These are phyloP conservation scores for Yamadazyma oceani DNA, from an alignment of 1,139 yeast genomes.

Conservation along the genomic window DNA sequence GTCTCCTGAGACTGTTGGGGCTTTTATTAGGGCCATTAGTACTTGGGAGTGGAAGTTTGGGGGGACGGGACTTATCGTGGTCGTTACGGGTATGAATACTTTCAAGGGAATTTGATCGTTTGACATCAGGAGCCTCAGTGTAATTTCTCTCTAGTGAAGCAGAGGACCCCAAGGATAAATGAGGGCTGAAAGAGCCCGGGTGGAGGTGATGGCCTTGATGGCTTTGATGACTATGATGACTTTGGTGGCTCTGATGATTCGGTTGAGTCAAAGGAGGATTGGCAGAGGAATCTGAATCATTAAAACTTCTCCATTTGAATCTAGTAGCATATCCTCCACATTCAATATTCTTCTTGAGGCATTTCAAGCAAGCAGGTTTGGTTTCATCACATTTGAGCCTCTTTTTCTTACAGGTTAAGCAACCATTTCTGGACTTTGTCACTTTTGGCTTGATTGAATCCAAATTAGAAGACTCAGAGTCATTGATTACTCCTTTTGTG, in stretches of 20 bases:
- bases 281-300: slow-evolving; percentile 15
- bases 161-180: no score
- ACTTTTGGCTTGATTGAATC: slow-evolving; percentile 10
- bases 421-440: slow-evolving; percentile 29
- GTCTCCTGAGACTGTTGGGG: slow-evolving; percentile 32
- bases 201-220: no score
- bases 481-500: not conserved
- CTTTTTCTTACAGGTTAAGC: slow-evolving; percentile 31
- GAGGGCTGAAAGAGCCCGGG: no score
- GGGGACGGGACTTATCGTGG: no score
- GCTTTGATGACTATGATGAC: no score
- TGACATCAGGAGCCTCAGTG: no score
- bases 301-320: slow-evolving; percentile 63
- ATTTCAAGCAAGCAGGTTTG: slow-evolving; percentile 42
- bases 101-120: no score
- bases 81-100: no score
- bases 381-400: slow-evolving; percentile 46
- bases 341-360: slow-evolving; percentile 26
- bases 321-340: slow-evolving; percentile 59
- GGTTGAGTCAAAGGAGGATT: not conserved
- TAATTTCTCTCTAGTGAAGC: no score
- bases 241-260: no score
- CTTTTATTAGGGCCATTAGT: not conserved
- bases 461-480: no score
- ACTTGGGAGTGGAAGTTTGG: not conserved